Conservation (phyloP, 805 yeast species). For the Yarrowia deformans region DNA sequence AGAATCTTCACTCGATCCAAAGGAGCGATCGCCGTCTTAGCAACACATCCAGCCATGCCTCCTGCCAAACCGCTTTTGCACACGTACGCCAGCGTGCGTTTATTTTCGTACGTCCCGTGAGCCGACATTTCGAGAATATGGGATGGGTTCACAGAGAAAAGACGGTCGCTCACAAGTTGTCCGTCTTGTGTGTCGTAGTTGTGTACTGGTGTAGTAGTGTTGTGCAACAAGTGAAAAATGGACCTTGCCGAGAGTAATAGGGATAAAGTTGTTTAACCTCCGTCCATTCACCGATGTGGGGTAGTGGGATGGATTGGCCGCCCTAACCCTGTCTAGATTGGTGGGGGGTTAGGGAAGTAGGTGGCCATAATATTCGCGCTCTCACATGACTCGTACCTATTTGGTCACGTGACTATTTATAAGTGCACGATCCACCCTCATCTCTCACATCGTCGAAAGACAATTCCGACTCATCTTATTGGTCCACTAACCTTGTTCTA, state of each 20-base stretch:
- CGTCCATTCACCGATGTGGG: constrained; percentile 38
- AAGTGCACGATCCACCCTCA: background rate
- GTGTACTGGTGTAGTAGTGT: constrained; percentile 3
- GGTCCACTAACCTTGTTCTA: constrained; percentile 22
- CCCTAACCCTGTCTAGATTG: constrained; percentile 16
- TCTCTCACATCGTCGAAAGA: background rate
- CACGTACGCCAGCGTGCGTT: constrained; percentile 78
- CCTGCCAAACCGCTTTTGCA: constrained; percentile 90
- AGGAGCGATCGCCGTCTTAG: constrained; percentile 94
- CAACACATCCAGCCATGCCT: constrained; percentile 95
- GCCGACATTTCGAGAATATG: background rate
- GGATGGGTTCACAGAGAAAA: too few relatives aligned
- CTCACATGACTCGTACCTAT: background rate
- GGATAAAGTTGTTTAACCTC: constrained; percentile 32
- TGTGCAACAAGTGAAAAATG: constrained; percentile 1
- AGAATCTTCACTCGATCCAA: constrained; percentile 92
- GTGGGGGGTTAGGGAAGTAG: background rate
- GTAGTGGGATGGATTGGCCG: constrained; percentile 9
- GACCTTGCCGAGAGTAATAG: constrained; percentile 6
- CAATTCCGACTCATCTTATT: constrained; percentile 18
- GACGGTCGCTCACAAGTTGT: background rate
- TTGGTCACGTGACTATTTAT: background rate
- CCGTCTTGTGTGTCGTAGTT: background rate
- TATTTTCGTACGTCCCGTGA: constrained; percentile 52
- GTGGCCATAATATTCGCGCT: too few relatives aligned